phyloP scores from a whole-genome alignment of 805 yeast species.

The Saccharomycopsis synnaedendra region DNA sequence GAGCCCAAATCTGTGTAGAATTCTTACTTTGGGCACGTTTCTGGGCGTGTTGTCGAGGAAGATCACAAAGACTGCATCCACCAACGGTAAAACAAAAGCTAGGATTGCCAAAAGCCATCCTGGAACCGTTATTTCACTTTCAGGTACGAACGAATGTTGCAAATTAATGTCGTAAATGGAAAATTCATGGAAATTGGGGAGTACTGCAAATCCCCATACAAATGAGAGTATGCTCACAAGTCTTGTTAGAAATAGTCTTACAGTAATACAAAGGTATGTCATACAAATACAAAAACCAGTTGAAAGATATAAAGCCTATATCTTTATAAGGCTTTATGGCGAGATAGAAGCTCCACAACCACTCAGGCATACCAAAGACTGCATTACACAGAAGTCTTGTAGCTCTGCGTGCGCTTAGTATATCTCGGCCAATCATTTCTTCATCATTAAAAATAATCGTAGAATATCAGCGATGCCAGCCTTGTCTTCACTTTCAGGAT shows the following conservation, averaged over 20 bases:
- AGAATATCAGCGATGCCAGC: constrained; percentile 12
- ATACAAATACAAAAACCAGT: not conserved
- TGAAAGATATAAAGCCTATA: not conserved
- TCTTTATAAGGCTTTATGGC: not conserved
- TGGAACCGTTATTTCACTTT: constrained; percentile 2
- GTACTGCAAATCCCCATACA: constrained; percentile 1
- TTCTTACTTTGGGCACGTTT: not conserved
- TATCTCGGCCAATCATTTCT: too few relatives aligned
- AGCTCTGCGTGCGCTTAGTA: too few relatives aligned
- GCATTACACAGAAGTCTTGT: not conserved
- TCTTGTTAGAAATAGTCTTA: not conserved
- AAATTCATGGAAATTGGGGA: constrained; percentile 10
- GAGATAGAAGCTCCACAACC: not conserved
- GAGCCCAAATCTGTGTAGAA: not conserved
- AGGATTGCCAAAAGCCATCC: not conserved
- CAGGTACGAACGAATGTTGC: not conserved
- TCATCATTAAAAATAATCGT: too few relatives aligned
- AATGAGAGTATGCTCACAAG: constrained; percentile 1
- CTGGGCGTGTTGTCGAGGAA: not conserved
- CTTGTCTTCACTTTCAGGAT: constrained; percentile 18
- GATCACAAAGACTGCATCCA: not conserved
- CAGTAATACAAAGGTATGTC: not conserved
- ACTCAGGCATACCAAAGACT: not conserved
- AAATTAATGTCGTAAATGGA: constrained; percentile 1
- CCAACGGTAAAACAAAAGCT: not conserved